A percentile compares a stretch with the other conserved stretches of the same genome.
These are phyloP conservation scores for Botrytis byssoidea DNA, from an alignment of 2,329 filamentous ascomycete genomes.

Conservation along the genomic window DNA sequence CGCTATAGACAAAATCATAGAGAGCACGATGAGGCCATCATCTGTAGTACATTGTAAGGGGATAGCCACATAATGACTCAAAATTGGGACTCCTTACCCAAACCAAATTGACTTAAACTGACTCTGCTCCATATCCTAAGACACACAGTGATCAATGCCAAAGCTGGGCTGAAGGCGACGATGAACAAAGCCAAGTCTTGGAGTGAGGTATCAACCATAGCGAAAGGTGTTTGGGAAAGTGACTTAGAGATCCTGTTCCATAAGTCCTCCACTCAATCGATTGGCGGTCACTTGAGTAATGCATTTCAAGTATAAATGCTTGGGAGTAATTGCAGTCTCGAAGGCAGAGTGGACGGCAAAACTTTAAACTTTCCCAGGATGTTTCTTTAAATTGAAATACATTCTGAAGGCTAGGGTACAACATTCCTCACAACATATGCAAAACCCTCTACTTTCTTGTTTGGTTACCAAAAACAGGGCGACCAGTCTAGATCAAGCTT, in stretches of 20 bases:
- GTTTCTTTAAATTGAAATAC: not conserved
- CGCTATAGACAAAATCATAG: not conserved
- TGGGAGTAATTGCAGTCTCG: not conserved
- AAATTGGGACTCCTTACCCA: not conserved
- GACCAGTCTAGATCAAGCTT: not conserved
- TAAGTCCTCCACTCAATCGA: not conserved
- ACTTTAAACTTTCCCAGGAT: not conserved
- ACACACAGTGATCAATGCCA: not conserved
- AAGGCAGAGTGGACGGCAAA: not conserved
- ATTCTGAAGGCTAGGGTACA: not conserved
- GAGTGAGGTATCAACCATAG: slow-evolving; percentile 1
- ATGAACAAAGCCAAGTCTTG: not conserved
- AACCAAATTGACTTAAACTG: not conserved
- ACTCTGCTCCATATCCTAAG: not conserved
- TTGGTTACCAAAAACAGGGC: not conserved
- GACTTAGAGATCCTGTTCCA: not conserved
- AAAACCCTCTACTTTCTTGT: not conserved
- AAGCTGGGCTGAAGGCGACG: not conserved
- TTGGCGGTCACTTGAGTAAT: not conserved
- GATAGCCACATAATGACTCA: not conserved
- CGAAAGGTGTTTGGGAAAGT: not conserved
- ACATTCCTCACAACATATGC: not conserved
- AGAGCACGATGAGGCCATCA: not conserved
- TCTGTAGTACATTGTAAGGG: not conserved
- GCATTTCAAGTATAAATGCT: not conserved